phyloP scores from a whole-genome alignment of 371 early-diverging fungal genomes.

The Apophysomyces elegans region DNA sequence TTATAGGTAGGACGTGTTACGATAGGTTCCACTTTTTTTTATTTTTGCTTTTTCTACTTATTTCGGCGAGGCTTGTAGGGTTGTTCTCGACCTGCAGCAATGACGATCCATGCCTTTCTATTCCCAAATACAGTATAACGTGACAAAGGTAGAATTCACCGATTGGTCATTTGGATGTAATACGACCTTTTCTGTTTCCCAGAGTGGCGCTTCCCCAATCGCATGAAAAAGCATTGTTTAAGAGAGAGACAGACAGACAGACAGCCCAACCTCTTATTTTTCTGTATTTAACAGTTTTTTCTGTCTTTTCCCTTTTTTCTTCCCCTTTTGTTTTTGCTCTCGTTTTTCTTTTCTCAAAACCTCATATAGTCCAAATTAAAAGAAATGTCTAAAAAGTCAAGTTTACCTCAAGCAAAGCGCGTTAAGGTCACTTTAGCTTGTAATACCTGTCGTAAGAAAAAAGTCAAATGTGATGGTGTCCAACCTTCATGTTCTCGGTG shows the following conservation, averaged over 20 bases:
- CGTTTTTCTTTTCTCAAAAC: conserved; percentile 16
- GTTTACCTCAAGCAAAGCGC: conserved; percentile 30
- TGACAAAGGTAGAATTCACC: background rate
- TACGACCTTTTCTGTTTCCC: conserved; percentile 9
- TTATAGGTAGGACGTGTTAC: no score
- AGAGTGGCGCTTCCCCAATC: conserved; percentile 2
- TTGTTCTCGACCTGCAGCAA: conserved; percentile 9
- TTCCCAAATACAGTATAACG: conserved; percentile 1
- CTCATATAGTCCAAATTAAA: conserved; percentile 4
- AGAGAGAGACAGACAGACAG: background rate
- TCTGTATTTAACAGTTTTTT: no score
- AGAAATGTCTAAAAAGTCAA: conserved; percentile 11
- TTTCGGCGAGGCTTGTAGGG: background rate
- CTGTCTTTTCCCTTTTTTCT: no score
- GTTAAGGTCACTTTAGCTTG: conserved; percentile 56
- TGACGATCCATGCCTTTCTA: conserved; percentile 1
- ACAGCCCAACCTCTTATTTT: no score
- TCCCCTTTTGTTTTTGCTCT: conserved; percentile 6
- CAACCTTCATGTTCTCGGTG: conserved; percentile 52
- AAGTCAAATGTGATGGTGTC: conserved; percentile 53
- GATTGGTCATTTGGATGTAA: conserved; percentile 3
- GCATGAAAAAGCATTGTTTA: conserved; percentile 12
- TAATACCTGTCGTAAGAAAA: conserved; percentile 50
- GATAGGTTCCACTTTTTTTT: conserved; percentile 1
- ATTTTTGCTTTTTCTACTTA: background rate